A percentile compares a stretch with the other conserved stretches of the same genome.
Evolutionary conservation across 2,329 filamentous ascomycete genomes (phyloP).

Genomic region (Colletotrichum falcatum): DNA sequence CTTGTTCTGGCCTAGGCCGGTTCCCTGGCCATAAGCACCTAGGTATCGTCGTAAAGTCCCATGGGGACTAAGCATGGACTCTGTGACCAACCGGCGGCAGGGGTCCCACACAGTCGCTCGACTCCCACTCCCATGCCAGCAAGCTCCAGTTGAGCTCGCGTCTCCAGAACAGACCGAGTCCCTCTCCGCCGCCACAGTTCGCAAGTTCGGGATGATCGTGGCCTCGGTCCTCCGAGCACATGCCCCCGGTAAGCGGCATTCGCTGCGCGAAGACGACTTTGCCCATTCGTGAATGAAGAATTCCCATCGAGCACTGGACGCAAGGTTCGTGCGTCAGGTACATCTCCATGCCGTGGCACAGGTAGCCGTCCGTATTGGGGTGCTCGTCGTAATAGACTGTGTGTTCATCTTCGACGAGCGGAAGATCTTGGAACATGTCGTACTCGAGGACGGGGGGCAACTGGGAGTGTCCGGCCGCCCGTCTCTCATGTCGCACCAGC

Average conservation of each 20-base stretch:
- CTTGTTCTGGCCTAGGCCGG: constrained; percentile 38
- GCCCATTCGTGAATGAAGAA: constrained; percentile 92
- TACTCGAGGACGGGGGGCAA: constrained; percentile 60
- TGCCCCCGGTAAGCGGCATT: constrained; percentile 84
- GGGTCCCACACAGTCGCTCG: constrained; percentile 53
- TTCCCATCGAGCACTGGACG: constrained; percentile 96
- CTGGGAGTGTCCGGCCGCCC: constrained; percentile 51
- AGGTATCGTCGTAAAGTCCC: constrained; percentile 43
- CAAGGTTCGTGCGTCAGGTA: constrained; percentile 97
- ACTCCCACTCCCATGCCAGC: constrained; percentile 81
- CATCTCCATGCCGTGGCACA: constrained; percentile 93
- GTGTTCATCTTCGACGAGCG: constrained; percentile 75
- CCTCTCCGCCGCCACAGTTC: constrained; percentile 63
- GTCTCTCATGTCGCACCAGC: constrained; percentile 67
- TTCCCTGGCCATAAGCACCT: constrained; percentile 36
- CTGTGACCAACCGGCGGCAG: constrained; percentile 58
- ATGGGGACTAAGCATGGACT: constrained; percentile 57
- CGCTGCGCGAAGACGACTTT: constrained; percentile 83
- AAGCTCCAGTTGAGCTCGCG: constrained; percentile 89
- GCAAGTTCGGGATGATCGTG: constrained; percentile 55
- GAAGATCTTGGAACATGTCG: constrained; percentile 75
- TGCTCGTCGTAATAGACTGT: constrained; percentile 73
- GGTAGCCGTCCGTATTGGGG: constrained; percentile 81
- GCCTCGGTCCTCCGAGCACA: constrained; percentile 80
- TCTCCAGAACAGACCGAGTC: constrained; percentile 77